Evolutionary conservation across 2,329 filamentous ascomycete species (phyloP), one percentile per base, ranked within the genome.

Genomic region (Alternaria conjuncta): DNA sequence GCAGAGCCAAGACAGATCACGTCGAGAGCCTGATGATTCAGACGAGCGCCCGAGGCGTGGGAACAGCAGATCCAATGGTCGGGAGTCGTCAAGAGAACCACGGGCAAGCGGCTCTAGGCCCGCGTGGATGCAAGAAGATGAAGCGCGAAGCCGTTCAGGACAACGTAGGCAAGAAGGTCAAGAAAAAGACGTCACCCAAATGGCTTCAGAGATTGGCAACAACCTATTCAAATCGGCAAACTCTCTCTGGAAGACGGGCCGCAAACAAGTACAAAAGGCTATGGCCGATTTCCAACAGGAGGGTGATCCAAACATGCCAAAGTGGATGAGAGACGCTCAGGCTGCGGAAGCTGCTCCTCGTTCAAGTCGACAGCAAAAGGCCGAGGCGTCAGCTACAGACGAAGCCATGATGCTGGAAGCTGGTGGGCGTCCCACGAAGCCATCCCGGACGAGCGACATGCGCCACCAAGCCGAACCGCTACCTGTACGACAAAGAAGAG

Each of bases 191-290:
- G 85, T 97, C 60, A 85, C 92, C 15, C 93, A 95, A 74, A 87
- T 91, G 46, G 95, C 95, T 3, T 89, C 93, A 6, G 91, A 94
- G 32, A 86, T 98, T 75, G 92, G 96, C 1, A 93, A 84, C 47
- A 96, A 87, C 65, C 81, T 99, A 12, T 89, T 98, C 79, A 99
- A 99, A 79, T 96, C 94, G 3, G 96, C 96, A 2, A 97, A 96
- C 70, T 95, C 93, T 1, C 82, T 98, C 1, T 99, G 96, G 96
- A 99, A 97, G 78, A 92, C 92, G 4, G 90, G 95, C 0, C 93
- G 94, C 75, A 99, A 97, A 81, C 94, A 93, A 77, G 88, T 98
- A 61, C 93, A 97, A 74, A 93, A 96, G 79, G 95, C 93, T 5
- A 92, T 98, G 32, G 90, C 94, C 9, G 96, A 99, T 15, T 92